Base-by-base conservation (phyloP, 116 monocot genomes). In the Iris pallida region DNA sequence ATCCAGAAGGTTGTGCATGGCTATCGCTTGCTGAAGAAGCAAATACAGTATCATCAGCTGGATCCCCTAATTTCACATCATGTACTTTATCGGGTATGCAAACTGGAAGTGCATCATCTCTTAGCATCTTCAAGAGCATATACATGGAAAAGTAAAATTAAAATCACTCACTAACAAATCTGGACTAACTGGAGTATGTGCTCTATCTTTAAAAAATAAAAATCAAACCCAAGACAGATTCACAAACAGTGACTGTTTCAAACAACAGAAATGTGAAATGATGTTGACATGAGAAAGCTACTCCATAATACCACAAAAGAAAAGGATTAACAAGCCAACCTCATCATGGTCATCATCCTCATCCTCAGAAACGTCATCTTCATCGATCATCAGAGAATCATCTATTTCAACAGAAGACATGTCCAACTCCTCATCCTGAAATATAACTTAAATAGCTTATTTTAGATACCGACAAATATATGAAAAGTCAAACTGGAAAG, bases 281-380 rank as follows among this genome's bases (percentile, higher is more conserved):
- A 52, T 14, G 47, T 19, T 51, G 53, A 77, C 45, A 70, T 55
- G 18, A 7, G 16, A 14, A 42, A 13, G 1, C 30, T 18, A 42
- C 19, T 76, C 4, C 14, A 0, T 59, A 57, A n/a, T n/a, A n/a
- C n/a, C n/a, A n/a, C n/a, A 16, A 58, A 69, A 45, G 0, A 71
- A 20, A 53, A 59, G 53, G 5, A 17, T 63, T 6, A 30, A 20
- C 15, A 52, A 16, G 51, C 19, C 55, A 64, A 92, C 90, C 76
- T 78, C 85, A 15, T 92, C 92, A 59, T 87, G 85, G 56, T 92
- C 92, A 79, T 90, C 86, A 70, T 98, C 92, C 61, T 97, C 97
- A 81, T 96, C 96, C 57, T 98, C 98, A 41, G 93, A 93, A 5
- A 86, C 55, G 67, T 90, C 97, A 80, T 98, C 90, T 40, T 94